phyloP scores from a whole-genome alignment of 352 stramenopile species.

The Phytophthora hibernalis region DNA sequence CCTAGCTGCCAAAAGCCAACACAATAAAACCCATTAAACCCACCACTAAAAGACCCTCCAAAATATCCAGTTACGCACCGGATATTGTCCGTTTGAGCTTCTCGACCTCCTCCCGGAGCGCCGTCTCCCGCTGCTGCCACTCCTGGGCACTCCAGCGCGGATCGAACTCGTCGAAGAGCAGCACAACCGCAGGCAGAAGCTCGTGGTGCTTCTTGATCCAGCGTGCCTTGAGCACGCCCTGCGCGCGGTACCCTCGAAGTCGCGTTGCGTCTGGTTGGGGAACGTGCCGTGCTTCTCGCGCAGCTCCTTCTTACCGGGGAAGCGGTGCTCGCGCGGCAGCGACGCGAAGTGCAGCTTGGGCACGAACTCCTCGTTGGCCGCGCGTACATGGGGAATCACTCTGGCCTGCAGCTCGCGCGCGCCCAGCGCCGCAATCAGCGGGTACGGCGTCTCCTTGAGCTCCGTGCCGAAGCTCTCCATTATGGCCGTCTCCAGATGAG shows the following conservation, averaged over 20 bases:
- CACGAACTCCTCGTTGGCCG: slow-evolving; percentile 85
- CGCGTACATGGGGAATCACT: slow-evolving; percentile 69
- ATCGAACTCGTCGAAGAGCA: slow-evolving; percentile 89
- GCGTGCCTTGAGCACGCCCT: slow-evolving; percentile 78
- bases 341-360: slow-evolving; percentile 80
- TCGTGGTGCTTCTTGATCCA: slow-evolving; percentile 92
- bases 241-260: slow-evolving; percentile 79
- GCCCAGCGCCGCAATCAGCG: slow-evolving; percentile 84
- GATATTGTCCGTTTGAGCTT: slow-evolving; percentile 67
- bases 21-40: slow-evolving; percentile 7
- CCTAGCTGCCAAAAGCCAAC: slow-evolving; percentile 36
- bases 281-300: slow-evolving; percentile 88
- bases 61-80: slow-evolving; percentile 26
- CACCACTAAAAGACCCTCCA: neutral
- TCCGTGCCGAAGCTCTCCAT: slow-evolving; percentile 89
- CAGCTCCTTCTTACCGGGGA: slow-evolving; percentile 85
- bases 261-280: slow-evolving; percentile 82
- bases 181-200: slow-evolving; percentile 74
- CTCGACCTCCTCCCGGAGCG: slow-evolving; percentile 80
- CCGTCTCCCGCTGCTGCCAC: slow-evolving; percentile 73
- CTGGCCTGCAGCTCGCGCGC: slow-evolving; percentile 77
- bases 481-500: neutral
- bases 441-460: slow-evolving; percentile 89
- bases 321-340: slow-evolving; percentile 77
- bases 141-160: slow-evolving; percentile 73